Conservation (phyloP, 2,329 filamentous ascomycete species). For the Epichloe glyceriae region DNA sequence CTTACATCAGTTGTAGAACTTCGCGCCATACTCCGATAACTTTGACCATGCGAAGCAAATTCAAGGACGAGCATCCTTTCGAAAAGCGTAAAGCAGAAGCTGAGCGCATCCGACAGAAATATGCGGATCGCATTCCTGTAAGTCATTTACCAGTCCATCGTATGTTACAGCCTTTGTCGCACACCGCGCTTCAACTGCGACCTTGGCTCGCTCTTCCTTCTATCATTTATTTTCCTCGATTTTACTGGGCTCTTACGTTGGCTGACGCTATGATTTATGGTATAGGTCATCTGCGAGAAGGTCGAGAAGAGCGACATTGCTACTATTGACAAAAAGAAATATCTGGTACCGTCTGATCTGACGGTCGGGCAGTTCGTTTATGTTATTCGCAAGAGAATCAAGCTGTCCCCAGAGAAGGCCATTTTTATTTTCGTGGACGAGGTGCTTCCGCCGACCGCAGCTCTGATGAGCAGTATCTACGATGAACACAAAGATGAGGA, state of each 20-base stretch:
- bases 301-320: slow-evolving; percentile 99
- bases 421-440: slow-evolving; percentile 99
- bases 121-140: slow-evolving; percentile 95
- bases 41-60: slow-evolving; percentile 87
- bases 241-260: not conserved
- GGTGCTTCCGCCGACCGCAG: slow-evolving; percentile 88
- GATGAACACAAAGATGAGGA: slow-evolving; percentile 93
- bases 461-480: slow-evolving; percentile 98
- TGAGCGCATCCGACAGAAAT: slow-evolving; percentile 98
- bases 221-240: too few species aligned
- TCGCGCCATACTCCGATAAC: not conserved
- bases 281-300: slow-evolving; percentile 96
- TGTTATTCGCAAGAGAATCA: slow-evolving; percentile 99
- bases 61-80: slow-evolving; percentile 99
- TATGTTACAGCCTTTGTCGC: not conserved
- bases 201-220: not conserved
- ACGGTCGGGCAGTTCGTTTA: slow-evolving; percentile 99
- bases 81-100: slow-evolving; percentile 99
- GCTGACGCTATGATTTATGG: not conserved
- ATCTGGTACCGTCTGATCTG: slow-evolving; percentile 90
- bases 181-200: not conserved
- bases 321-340: slow-evolving; percentile 99
- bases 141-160: slow-evolving; percentile 25
- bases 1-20: not conserved
- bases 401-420: slow-evolving; percentile 98